Percentiles rank a stretch among this genome's conserved stretches.
phyloP scores from a whole-genome alignment of 495 filamentous ascomycete species.

The Trichoderma erinaceum region DNA sequence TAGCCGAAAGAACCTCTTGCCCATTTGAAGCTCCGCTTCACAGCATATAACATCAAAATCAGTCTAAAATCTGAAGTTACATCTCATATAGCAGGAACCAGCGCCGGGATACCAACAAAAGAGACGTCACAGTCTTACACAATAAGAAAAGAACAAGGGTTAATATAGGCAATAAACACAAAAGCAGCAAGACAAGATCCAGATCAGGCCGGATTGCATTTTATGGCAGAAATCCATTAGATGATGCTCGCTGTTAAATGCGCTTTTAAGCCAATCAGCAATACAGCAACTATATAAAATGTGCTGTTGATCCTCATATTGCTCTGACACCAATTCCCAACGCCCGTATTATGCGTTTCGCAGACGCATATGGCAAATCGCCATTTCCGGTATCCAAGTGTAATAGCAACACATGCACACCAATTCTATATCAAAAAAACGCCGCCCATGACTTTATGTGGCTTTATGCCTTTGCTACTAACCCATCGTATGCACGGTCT shows the following conservation, averaged over 20 bases:
- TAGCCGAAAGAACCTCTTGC: background rate
- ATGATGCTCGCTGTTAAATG: background rate
- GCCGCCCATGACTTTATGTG: slow-evolving; percentile 3
- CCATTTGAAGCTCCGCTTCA: too few relatives aligned
- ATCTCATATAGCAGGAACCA: background rate
- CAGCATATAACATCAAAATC: background rate
- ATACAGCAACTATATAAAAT: background rate
- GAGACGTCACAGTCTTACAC: background rate
- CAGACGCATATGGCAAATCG: background rate
- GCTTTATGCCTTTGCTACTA: slow-evolving; percentile 19
- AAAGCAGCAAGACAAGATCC: background rate
- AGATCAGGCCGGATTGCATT: background rate
- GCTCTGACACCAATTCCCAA: background rate
- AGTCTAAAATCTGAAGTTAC: background rate
- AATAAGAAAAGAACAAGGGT: background rate
- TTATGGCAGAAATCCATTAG: slow-evolving; percentile 3
- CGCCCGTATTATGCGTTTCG: slow-evolving; percentile 13
- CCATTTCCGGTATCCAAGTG: slow-evolving; percentile 9
- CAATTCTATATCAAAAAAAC: background rate
- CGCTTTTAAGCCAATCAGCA: background rate
- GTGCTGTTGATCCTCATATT: background rate
- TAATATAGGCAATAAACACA: background rate
- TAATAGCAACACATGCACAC: background rate
- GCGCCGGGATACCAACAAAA: background rate
- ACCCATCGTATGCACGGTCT: slow-evolving; percentile 48